These are phyloP conservation scores for Sporothrix variecibatus DNA, from an alignment of 2,329 filamentous ascomycete genomes.

Conservation along the genomic window DNA sequence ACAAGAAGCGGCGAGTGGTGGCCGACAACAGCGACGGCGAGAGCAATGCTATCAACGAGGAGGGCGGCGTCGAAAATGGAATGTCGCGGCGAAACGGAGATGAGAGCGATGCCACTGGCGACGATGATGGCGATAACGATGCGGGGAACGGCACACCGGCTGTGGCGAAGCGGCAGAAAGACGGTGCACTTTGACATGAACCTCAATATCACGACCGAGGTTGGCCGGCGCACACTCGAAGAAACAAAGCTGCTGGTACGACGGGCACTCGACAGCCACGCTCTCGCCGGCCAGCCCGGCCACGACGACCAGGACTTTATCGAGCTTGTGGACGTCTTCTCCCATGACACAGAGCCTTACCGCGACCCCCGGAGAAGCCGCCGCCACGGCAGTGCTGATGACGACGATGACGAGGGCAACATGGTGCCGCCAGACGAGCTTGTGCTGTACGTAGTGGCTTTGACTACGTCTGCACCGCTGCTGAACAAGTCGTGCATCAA, in stretches of 20 bases:
- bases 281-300: conserved; percentile 44
- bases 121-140: neutral
- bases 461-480: conserved; percentile 62
- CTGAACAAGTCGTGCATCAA: conserved; percentile 61
- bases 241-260: conserved; percentile 58
- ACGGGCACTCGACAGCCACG: conserved; percentile 58
- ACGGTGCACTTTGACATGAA: conserved; percentile 60
- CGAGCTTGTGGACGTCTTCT: conserved; percentile 60
- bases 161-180: conserved; percentile 57
- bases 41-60: neutral
- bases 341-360: conserved; percentile 50
- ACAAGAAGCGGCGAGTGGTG: conserved; percentile 15
- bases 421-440: conserved; percentile 55
- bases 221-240: conserved; percentile 54
- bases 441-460: conserved; percentile 62
- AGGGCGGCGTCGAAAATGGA: neutral
- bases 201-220: conserved; percentile 58
- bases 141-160: conserved; percentile 25
- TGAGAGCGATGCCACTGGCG: conserved; percentile 14
- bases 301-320: conserved; percentile 58
- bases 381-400: conserved; percentile 46
- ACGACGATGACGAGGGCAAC: conserved; percentile 46
- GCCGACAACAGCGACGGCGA: neutral
- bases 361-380: conserved; percentile 41
- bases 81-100: neutral